These are phyloP conservation scores for Penicillium sp. DNA, from an alignment of 2,329 filamentous ascomycete species.

Conservation along the genomic window DNA sequence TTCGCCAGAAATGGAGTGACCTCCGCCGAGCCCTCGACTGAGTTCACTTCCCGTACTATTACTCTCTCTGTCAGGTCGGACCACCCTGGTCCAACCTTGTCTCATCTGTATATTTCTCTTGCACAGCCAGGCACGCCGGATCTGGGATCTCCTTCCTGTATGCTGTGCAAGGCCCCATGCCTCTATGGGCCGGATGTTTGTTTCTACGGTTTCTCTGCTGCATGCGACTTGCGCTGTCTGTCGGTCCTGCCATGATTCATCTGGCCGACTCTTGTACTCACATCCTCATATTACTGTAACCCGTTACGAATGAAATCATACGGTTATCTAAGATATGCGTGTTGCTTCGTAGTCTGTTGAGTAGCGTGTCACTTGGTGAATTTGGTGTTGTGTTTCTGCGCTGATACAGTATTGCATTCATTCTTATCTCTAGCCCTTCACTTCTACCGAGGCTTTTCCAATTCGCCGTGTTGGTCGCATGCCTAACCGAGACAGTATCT, in stretches of 20 bases:
- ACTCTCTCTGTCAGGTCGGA: not conserved
- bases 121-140: conserved; percentile 10
- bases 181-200: conserved; percentile 20
- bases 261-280: conserved; percentile 3
- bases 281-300: not conserved
- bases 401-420: no score
- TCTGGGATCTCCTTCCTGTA: conserved; percentile 22
- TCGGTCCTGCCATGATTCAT: conserved; percentile 10
- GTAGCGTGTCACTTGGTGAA: no score
- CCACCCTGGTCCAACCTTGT: not conserved
- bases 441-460: no score
- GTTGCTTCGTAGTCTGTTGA: not conserved
- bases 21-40: conserved; percentile 59
- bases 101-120: conserved; percentile 24
- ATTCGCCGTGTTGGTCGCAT: not conserved
- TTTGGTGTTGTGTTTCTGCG: no score
- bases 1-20: conserved; percentile 77
- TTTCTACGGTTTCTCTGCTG: conserved; percentile 5
- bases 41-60: not conserved
- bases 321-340: not conserved
- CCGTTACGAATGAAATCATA: conserved; percentile 1
- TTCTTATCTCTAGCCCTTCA: no score
- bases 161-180: conserved; percentile 7
- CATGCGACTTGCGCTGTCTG: conserved; percentile 4
- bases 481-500: not conserved